Base-by-base conservation (phyloP, 139 green algal genomes). In the Haematococcus lacustris region DNA sequence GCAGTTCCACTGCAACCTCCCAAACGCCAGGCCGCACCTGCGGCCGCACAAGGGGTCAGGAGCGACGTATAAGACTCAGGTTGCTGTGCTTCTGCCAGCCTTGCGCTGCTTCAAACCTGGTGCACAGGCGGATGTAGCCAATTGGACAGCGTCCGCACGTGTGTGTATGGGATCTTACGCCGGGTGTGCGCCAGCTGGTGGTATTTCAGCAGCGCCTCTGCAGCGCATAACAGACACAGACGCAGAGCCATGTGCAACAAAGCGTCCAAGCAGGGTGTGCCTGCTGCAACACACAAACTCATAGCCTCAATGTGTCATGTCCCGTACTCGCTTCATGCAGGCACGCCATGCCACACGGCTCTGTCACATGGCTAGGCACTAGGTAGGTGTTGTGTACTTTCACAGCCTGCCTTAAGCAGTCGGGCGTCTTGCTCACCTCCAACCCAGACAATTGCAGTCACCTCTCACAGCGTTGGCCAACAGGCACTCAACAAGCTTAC, bases 61-160 rank as follows among this genome's bases (percentile, higher is more conserved):
- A n/a, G n/a, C n/a, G n/a, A n/a, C n/a, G n/a, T n/a, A n/a, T n/a
- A n/a, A n/a, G n/a, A n/a, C n/a, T n/a, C n/a, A n/a, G n/a, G n/a
- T n/a, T n/a, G n/a, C n/a, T n/a, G n/a, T n/a, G n/a, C n/a, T n/a
- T n/a, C n/a, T n/a, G n/a, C n/a, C n/a, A n/a, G n/a, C n/a, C n/a
- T n/a, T n/a, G n/a, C n/a, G n/a, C n/a, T 50, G 25, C 9, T 21
- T 2, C 43, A 63, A 7, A 83, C 79, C 59, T 82, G 73, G 0
- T 61, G 35, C 21, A 88, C 66, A 9, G 80, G 80, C 9, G 71
- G 73, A 25, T 83, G 75, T n/a, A 86, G 43, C 73, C 71, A 85
- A 63, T 88, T 81, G 50, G 66, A 79, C 32, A 76, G 61, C 2
- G 79, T 84, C 30, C 83, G 73, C 2, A 88, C 76, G 37, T 80